Evolutionary conservation across 331 rosid species (phyloP).

Genomic region (Malus hybrid): DNA sequence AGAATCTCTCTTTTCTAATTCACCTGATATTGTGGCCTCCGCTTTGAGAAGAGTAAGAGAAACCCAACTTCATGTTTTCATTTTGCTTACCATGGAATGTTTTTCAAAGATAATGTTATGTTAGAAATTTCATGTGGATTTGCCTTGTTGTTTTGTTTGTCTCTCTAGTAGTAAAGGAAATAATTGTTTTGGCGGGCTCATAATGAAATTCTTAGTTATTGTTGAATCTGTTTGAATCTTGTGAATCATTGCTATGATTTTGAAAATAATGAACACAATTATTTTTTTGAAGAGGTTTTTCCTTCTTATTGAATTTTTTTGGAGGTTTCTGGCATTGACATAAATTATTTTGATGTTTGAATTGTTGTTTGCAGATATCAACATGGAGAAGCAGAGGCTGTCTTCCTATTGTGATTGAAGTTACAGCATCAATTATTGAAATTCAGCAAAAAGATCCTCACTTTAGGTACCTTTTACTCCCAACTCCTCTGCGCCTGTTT

Average conservation of each 20-base stretch:
- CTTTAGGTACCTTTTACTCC: conserved; percentile 33
- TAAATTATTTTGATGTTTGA: background rate
- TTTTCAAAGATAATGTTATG: too few relatives aligned
- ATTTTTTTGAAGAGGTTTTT: background rate
- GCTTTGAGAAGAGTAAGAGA: conserved; percentile 59
- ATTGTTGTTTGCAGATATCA: conserved; percentile 39
- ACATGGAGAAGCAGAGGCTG: conserved; percentile 86
- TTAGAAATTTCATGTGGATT: too few relatives aligned
- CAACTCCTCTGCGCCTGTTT: background rate
- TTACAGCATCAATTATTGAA: conserved; percentile 25
- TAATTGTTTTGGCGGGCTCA: too few relatives aligned
- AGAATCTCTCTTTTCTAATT: conserved; percentile 53
- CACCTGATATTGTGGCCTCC: conserved; percentile 43
- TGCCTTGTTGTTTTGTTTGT: too few relatives aligned
- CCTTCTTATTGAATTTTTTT: background rate
- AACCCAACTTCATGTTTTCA: background rate
- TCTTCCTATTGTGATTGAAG: conserved; percentile 51
- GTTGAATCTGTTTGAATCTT: too few relatives aligned
- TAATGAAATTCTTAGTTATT: too few relatives aligned
- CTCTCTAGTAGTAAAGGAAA: too few relatives aligned
- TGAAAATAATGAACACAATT: background rate
- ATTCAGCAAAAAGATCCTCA: conserved; percentile 56
- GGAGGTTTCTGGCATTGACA: background rate
- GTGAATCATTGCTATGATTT: background rate
- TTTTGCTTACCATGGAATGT: too few relatives aligned